Evolutionary conservation across 345 rosid species (phyloP).

Genomic region (Anacardium occidentale): DNA sequence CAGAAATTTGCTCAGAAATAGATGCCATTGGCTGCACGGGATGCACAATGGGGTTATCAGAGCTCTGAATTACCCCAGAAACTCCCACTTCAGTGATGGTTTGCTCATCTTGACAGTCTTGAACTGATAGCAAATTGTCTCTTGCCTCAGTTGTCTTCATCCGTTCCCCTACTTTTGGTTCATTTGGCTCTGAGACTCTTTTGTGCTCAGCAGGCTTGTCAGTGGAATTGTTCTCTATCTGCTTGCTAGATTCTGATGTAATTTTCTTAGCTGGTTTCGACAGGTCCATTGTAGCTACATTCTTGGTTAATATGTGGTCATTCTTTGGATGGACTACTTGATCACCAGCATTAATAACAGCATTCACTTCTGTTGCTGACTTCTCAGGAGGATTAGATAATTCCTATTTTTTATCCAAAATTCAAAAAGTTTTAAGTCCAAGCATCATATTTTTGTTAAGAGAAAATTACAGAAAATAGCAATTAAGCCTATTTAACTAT

Average conservation of each 20-base stretch:
- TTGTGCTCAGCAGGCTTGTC: slow-evolving; percentile 15
- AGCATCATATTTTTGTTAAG: background rate
- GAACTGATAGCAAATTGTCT: slow-evolving; percentile 2
- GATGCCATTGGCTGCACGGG: slow-evolving; percentile 13
- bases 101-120: slow-evolving; percentile 18
- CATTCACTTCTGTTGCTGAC: slow-evolving; percentile 35
- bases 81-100: slow-evolving; percentile 25
- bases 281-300: background rate
- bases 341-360: slow-evolving; percentile 20
- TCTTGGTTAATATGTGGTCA: slow-evolving; percentile 12
- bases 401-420: slow-evolving; percentile 35
- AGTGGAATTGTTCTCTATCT: background rate
- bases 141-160: slow-evolving; percentile 8
- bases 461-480: background rate
- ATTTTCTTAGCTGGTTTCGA: slow-evolving; percentile 29
- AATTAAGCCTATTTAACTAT: background rate
- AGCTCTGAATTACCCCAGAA: slow-evolving; percentile 26
- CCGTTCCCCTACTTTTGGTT: slow-evolving; percentile 3
- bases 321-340: slow-evolving; percentile 12
- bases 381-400: slow-evolving; percentile 21
- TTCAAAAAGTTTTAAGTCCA: slow-evolving; percentile 3
- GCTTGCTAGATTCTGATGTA: slow-evolving; percentile 25
- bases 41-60: slow-evolving; percentile 20
- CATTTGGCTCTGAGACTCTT: slow-evolving; percentile 1
- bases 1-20: slow-evolving; percentile 21